These are phyloP conservation scores for Dactylellina leptospora DNA, from an alignment of 2,329 filamentous ascomycete genomes.

Conservation along the genomic window DNA sequence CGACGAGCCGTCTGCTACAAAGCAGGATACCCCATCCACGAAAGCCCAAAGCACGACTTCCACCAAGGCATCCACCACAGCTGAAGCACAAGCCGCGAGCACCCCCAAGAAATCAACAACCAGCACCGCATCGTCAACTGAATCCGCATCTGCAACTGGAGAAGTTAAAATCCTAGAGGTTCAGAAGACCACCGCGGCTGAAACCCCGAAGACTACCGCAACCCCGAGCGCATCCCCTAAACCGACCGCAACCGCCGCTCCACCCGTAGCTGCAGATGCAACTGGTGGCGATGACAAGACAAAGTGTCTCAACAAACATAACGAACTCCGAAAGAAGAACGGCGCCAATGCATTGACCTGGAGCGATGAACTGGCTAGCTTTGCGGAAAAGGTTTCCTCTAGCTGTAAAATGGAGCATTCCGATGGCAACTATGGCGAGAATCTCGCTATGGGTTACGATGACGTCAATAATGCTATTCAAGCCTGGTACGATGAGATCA, in stretches of 20 bases:
- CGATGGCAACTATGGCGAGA: constrained; percentile 81
- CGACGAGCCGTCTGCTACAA: not conserved
- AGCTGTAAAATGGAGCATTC: constrained; percentile 77
- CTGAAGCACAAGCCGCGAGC: not conserved
- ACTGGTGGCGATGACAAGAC: constrained; percentile 10
- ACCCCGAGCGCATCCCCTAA: no score
- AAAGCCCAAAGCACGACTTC: not conserved
- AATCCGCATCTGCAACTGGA: not conserved
- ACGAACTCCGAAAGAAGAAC: constrained; percentile 85
- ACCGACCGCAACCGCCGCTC: no score
- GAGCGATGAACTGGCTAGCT: constrained; percentile 70
- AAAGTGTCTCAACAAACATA: constrained; percentile 75
- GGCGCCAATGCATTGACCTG: constrained; percentile 72
- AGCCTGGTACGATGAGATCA: constrained; percentile 88
- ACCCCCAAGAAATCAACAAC: not conserved
- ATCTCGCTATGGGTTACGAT: constrained; percentile 76
- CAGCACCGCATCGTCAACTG: not conserved
- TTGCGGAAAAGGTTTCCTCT: constrained; percentile 71
- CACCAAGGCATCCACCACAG: constrained; percentile 2
- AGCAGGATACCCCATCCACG: not conserved
- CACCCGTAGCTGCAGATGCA: not conserved
- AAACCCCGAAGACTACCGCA: no score
- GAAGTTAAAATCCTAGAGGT: no score
- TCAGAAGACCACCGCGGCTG: no score
- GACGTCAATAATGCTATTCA: constrained; percentile 75